Evolutionary conservation across 805 yeast species (phyloP).

Genomic region (Candida piceae): DNA sequence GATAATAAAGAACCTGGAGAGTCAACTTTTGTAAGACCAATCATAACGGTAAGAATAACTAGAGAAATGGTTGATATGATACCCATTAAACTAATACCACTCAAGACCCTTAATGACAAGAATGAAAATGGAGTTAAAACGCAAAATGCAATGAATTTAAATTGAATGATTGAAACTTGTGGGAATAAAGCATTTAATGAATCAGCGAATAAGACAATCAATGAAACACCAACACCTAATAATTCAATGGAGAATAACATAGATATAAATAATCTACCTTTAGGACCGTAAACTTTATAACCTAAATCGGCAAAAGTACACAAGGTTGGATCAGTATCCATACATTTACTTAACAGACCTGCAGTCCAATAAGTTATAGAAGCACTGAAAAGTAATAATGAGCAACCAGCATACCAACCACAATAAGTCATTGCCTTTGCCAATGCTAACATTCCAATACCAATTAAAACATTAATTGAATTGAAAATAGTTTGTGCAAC

Average conservation of each 20-base stretch:
- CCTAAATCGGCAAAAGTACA: constrained; percentile 89
- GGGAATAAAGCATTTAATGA: constrained; percentile 70
- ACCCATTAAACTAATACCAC: constrained; percentile 52
- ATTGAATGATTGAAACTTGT: constrained; percentile 42
- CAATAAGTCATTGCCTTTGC: constrained; percentile 62
- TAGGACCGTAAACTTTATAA: constrained; percentile 75
- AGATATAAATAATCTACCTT: constrained; percentile 70
- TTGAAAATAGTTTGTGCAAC: constrained; percentile 68
- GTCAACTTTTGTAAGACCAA: constrained; percentile 39
- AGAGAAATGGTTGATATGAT: constrained; percentile 50
- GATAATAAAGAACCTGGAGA: constrained; percentile 54
- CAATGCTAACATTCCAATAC: constrained; percentile 62
- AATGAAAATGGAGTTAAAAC: constrained; percentile 77
- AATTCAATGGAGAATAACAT: constrained; percentile 71
- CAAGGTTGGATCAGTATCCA: constrained; percentile 75
- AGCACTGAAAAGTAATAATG: constrained; percentile 57
- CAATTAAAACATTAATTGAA: constrained; percentile 60
- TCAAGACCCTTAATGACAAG: constrained; percentile 49
- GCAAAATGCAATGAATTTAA: constrained; percentile 64
- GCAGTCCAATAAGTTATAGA: constrained; percentile 74
- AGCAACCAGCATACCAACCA: constrained; percentile 63
- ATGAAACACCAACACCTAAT: constrained; percentile 75
- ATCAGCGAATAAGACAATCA: constrained; percentile 80
- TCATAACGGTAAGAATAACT: constrained; percentile 38
- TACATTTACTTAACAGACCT: constrained; percentile 60